phyloP scores from a whole-genome alignment of 2,329 filamentous ascomycete species.

The Pseudovirgaria hyperparasitica region DNA sequence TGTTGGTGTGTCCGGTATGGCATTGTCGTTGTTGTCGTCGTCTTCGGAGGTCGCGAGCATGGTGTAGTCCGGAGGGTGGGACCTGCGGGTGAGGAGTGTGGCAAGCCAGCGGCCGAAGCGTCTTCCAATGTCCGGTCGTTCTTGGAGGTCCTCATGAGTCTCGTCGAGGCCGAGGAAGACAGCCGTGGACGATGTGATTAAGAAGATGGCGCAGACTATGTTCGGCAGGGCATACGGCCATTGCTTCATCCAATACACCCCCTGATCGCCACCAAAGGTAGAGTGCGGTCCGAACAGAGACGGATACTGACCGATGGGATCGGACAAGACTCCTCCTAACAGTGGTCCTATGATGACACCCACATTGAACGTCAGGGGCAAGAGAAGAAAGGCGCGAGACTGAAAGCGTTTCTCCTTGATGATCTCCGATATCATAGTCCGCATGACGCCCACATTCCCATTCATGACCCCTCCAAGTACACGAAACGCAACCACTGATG shows the following conservation, averaged over 20 bases:
- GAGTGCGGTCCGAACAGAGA: constrained; percentile 48
- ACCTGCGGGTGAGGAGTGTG: constrained; percentile 18
- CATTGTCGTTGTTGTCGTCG: too few relatives aligned
- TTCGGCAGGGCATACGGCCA: constrained; percentile 63
- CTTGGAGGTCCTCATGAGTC: constrained; percentile 28
- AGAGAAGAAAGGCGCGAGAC: constrained; percentile 42
- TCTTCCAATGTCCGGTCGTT: constrained; percentile 28
- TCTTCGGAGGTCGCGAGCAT: too few relatives aligned
- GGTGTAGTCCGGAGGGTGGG: constrained; percentile 16
- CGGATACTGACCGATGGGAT: constrained; percentile 51
- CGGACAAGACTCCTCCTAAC: constrained; percentile 52
- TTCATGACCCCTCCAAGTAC: constrained; percentile 55
- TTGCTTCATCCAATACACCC: constrained; percentile 49
- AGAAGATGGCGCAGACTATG: constrained; percentile 49
- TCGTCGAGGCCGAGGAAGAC: constrained; percentile 57
- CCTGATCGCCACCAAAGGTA: constrained; percentile 41
- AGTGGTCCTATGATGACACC: constrained; percentile 34
- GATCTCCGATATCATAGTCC: constrained; percentile 62
- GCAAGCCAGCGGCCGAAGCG: constrained; percentile 25
- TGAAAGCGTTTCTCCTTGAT: constrained; percentile 55
- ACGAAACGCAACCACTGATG: constrained; percentile 50
- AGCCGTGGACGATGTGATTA: constrained; percentile 40
- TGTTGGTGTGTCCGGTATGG: constrained; percentile 11
- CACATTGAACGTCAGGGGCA: constrained; percentile 57
- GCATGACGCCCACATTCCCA: constrained; percentile 62